These are phyloP conservation scores for Pseudogymnoascus sp. DNA, from an alignment of 2,329 filamentous ascomycete genomes.

Conservation along the genomic window DNA sequence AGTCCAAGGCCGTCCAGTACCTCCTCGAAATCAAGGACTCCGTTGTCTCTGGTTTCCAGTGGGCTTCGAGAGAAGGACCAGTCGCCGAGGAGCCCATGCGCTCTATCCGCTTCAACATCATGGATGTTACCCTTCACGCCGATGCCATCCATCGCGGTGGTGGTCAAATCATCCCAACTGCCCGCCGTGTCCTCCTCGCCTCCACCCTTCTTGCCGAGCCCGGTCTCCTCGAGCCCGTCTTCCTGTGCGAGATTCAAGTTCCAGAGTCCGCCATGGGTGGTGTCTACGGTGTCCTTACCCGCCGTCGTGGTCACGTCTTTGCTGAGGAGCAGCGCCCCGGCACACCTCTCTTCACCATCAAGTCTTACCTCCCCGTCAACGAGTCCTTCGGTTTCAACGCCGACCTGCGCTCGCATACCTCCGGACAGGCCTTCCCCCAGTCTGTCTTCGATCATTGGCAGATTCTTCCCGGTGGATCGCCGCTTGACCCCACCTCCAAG, in stretches of 20 bases:
- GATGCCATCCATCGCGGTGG: constrained; percentile 99
- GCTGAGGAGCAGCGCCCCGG: constrained; percentile 94
- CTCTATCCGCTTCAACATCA: constrained; percentile 93
- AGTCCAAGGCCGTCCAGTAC: constrained; percentile 99
- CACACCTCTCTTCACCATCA: constrained; percentile 99
- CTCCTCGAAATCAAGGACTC: constrained; percentile 99
- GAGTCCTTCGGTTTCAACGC: constrained; percentile 99
- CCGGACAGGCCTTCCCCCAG: constrained; percentile 98
- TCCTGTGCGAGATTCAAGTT: constrained; percentile 98
- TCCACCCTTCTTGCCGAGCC: constrained; percentile 84
- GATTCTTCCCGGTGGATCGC: constrained; percentile 85
- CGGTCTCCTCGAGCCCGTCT: constrained; percentile 90
- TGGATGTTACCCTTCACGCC: constrained; percentile 98
- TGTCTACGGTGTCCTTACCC: constrained; percentile 98
- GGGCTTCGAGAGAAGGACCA: constrained; percentile 96
- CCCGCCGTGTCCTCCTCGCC: constrained; percentile 96
- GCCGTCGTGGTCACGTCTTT: constrained; percentile 98
- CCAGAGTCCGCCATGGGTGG: constrained; percentile 98
- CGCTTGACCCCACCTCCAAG: constrained; percentile 75
- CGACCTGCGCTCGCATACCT: constrained; percentile 87
- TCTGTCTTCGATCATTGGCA: constrained; percentile 99
- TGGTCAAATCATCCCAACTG: constrained; percentile 96
- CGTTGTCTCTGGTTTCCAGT: constrained; percentile 99
- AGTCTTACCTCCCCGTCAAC: constrained; percentile 92
- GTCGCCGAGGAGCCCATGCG: constrained; percentile 98